Evolutionary conservation across 2,329 filamentous ascomycete species (phyloP), one percentile per base, ranked within the genome.

Genomic region (Aureobasidium sp.): DNA sequence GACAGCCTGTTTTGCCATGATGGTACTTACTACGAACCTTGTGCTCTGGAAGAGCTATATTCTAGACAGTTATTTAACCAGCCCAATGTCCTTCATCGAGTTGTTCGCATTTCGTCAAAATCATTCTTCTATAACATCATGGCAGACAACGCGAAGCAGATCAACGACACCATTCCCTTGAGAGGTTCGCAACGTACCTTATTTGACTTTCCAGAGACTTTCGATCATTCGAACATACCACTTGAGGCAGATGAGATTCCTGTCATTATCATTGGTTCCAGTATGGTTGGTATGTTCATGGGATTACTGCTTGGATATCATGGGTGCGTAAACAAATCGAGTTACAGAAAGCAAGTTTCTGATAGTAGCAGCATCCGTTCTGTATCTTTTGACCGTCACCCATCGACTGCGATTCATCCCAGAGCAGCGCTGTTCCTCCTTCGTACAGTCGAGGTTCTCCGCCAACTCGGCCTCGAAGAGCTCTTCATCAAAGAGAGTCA

Each of bases 371-470:
- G 51, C 7, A 62, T 58, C 39, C 51, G 27, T 27, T 62, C 51
- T 10, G 42, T 39, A 45, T 62, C 51, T 25, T 62, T 68, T 37
- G 67, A 68, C 45, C 64, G 64, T 16, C 67, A 68, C 57, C 55
- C 64, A 14, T 64, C 62, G 8, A 68, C 67, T 1, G 66, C 66
- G 9, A 68, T 68, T 34, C 66, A 68, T 47, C 67, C 67, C 10
- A 58, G 65, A 34, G 67, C 67, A 14, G 64, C 66, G 14, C 59
- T 67, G 16, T 66, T 67, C 50, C 62, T 67, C 32, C 65, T 65
- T 25, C 64, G 65, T 29, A 67, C 66, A 0, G 64, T 67, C 54
- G 65, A 68, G 59, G 64, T 67, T 16, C 66, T 66, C 45, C 65
- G 65, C 57, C 65, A 67, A 51, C 59, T 68, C 4, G 66, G 67